phyloP scores from a whole-genome alignment of 768 basidiomycete species.

The Tulasnella sp. region DNA sequence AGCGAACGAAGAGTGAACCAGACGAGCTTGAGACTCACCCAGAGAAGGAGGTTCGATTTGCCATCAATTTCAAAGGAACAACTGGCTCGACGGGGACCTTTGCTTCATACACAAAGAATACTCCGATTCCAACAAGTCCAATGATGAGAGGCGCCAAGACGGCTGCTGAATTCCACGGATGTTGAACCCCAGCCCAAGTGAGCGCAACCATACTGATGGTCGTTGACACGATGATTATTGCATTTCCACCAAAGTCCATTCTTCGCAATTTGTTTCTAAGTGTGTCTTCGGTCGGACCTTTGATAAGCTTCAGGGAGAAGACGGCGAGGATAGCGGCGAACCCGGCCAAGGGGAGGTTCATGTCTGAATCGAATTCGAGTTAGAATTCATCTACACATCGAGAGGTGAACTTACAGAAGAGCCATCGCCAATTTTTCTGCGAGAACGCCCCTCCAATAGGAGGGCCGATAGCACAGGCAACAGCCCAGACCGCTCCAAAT shows the following conservation, averaged over 20 bases:
- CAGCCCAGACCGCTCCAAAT: constrained; percentile 47
- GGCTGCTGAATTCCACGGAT: constrained; percentile 48
- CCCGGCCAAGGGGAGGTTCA: constrained; percentile 10
- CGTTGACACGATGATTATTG: constrained; percentile 41
- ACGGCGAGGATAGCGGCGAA: background rate
- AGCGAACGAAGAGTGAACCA: constrained; percentile 26
- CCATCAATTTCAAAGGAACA: constrained; percentile 43
- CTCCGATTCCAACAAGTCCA: constrained; percentile 45
- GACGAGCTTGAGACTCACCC: constrained; percentile 38
- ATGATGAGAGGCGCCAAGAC: constrained; percentile 52
- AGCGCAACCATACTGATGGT: constrained; percentile 47
- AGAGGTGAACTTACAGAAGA: constrained; percentile 43
- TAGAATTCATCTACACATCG: background rate
- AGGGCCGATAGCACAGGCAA: constrained; percentile 36
- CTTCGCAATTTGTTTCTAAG: background rate
- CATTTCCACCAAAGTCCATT: constrained; percentile 39
- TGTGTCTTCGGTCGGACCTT: constrained; percentile 2
- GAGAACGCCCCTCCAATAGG: constrained; percentile 45
- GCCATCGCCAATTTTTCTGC: constrained; percentile 48
- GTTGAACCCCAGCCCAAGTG: constrained; percentile 51
- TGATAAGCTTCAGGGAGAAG: background rate
- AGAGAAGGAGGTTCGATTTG: constrained; percentile 44
- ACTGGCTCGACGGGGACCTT: background rate
- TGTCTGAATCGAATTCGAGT: background rate
- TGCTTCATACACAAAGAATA: constrained; percentile 30